Base-by-base conservation (phyloP, 2,329 filamentous ascomycete species). In the Penicillium occitanis region DNA sequence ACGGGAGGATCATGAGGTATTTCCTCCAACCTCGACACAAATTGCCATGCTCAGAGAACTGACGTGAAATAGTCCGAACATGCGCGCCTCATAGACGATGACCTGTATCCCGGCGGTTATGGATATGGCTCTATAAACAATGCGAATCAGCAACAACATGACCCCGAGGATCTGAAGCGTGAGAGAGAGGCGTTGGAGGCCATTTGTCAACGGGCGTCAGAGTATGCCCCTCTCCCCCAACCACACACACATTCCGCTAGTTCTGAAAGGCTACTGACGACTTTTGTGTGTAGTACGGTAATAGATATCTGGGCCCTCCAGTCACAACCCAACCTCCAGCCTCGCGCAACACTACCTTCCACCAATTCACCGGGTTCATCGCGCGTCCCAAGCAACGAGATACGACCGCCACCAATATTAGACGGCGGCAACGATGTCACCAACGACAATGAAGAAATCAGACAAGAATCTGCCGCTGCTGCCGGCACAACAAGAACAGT, bases 141-240 rank as follows among this genome's bases (percentile, higher is more conserved):
- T 25, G 70, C 72, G 19, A 74, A 76, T 17, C 77, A 78, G 46
- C 69, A 70, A 30, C 76, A 80, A 35, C 75, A 78, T 3, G 79
- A 82, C 70, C 73, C 78, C 5, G 78, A 81, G 68, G 76, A 77
- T 65, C 68, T 79, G 67, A 79, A 77, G 67, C 78, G 78, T 42
- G 80, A 82, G 68, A 72, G 79, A 50, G 80, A 82, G 70, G 80
- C 79, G 7, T 70, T 82, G 48, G 79, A 82, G 67, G 77, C 78
- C 4, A 82, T 82, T 68, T 81, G 80, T 69, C 80, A 82, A 69
- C 74, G 77, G 58, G 77, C 80, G 63, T 82, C 80, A n/a, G 80
- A 82, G 80, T 82, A 68, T n/a, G 55, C 48, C 13, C 5, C 14
- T 13, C 19, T 48, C 13, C 46, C 46, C 3, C 17, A 40, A 19